These are phyloP conservation scores for Rhizophora mangle DNA, from an alignment of 345 rosid genomes.

Conservation along the genomic window DNA sequence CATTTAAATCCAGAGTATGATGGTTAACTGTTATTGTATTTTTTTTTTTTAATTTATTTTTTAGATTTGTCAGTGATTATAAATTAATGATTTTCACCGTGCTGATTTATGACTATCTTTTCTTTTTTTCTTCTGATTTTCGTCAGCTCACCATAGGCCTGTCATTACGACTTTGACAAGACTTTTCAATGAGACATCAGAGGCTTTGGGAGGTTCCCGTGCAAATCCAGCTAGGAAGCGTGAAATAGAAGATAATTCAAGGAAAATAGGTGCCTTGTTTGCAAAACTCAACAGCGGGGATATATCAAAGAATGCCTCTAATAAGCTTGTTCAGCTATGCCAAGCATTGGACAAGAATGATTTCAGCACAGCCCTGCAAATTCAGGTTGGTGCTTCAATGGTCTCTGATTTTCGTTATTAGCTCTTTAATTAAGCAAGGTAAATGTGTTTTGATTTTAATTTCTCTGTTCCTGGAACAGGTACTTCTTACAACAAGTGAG, in stretches of 20 bases:
- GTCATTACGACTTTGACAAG: slow-evolving; percentile 74
- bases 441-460: not conserved
- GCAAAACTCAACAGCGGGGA: slow-evolving; percentile 88
- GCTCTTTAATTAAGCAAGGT: too few relatives aligned
- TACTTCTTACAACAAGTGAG: slow-evolving; percentile 85
- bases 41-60: not conserved
- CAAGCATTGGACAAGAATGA: slow-evolving; percentile 82
- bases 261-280: slow-evolving; percentile 86
- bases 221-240: slow-evolving; percentile 89
- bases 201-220: slow-evolving; percentile 88
- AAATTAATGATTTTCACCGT: not conserved
- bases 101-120: not conserved
- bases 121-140: slow-evolving; percentile 19
- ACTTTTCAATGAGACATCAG: slow-evolving; percentile 93
- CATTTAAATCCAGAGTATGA: not conserved
- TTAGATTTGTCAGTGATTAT: not conserved
- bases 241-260: slow-evolving; percentile 95
- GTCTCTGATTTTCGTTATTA: not conserved
- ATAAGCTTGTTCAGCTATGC: slow-evolving; percentile 84
- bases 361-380: slow-evolving; percentile 74
- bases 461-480: slow-evolving; percentile 37
- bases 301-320: slow-evolving; percentile 87
- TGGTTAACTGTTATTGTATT: not conserved
- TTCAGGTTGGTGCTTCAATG: slow-evolving; percentile 56
- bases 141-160: slow-evolving; percentile 71